Base-by-base conservation (phyloP, 192 early-diverging fungal genomes). In the Linnemannia elongata region DNA sequence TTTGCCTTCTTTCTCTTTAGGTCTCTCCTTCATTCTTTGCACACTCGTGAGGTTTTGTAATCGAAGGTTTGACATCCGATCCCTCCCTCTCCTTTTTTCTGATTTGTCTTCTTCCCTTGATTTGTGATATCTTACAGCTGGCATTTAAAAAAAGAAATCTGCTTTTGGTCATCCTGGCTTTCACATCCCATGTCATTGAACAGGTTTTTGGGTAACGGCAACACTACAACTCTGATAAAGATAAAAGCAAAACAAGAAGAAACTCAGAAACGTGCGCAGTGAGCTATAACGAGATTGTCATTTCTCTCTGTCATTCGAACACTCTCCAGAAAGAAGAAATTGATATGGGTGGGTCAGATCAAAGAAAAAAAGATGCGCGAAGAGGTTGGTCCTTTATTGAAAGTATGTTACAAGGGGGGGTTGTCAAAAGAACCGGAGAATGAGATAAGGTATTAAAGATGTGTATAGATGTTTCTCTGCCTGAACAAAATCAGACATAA, bases 221-320 rank as follows among this genome's bases (percentile, higher is more conserved):
- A 5, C 17, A 27, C n/a, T 60, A 30, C 55, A 24, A 27, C 33
- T 63, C 3, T 63, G 60, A 30, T 60, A 24, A 9, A 27, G 22
- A 4, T 9, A 27, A 57, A 57, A 57, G 55, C 3, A 54, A 54
- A 30, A 4, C 27, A 24, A 8, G 27, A 63, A 63, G 8, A 63
- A 30, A 63, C 60, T 63, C n/a, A 33, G 30, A 66, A 33, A 66
- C 60, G 60, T 33, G 60, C 60, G 60, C 60, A 66, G 60, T 66
- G 30, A 35, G 60, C 60, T 12, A 66, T 33, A 66, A 66, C 60
- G 9, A 63, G 30, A 63, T 9, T 33, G 27, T 30, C 60, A 22
- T 13, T 63, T 63, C 27, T 1, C n/a, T 63, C 12, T 17, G 24
- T 57, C 20, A 5, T 30, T 22, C 10, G 24, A 57, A 27, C 27